phyloP scores from a whole-genome alignment of 192 early-diverging fungal species.

The Allomyces macrogynus region DNA sequence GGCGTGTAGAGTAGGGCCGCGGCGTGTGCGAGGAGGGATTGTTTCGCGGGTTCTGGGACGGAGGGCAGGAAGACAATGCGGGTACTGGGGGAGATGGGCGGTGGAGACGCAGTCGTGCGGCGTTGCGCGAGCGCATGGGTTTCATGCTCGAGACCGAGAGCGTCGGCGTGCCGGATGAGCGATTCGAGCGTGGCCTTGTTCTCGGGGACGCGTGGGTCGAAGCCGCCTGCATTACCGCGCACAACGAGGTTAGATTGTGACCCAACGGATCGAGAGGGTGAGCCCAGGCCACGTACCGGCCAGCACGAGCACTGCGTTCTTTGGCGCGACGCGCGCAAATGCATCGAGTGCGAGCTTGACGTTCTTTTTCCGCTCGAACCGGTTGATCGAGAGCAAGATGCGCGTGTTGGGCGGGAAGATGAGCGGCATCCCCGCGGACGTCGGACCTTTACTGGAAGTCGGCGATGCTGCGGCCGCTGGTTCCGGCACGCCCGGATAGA shows the following conservation, averaged over 20 bases:
- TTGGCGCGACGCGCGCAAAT: conserved; percentile 27
- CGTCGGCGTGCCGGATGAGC: conserved; percentile 32
- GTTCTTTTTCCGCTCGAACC: conserved; percentile 93
- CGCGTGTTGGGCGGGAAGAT: no score
- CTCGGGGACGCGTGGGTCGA: conserved; percentile 62
- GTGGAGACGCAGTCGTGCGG: not conserved
- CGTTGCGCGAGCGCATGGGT: not conserved
- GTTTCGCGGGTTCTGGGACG: conserved; percentile 60
- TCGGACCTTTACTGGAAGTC: not conserved
- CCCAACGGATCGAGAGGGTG: no score
- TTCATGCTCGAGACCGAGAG: conserved; percentile 9
- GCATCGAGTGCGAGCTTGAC: conserved; percentile 57
- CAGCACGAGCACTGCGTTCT: conserved; percentile 31
- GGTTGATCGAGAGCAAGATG: conserved; percentile 66
- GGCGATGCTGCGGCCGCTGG: not conserved
- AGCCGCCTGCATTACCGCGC: conserved; percentile 52
- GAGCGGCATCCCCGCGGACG: not conserved
- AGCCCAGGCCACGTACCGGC: no score
- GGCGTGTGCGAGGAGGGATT: conserved; percentile 40
- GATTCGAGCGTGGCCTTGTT: conserved; percentile 67
- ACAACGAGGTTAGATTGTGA: not conserved
- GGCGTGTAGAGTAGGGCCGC: conserved; percentile 71
- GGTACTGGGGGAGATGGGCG: conserved; percentile 1
- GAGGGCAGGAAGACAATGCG: conserved; percentile 76
- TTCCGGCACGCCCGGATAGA: conserved; percentile 57